Evolutionary conservation across 2,329 filamentous ascomycete genomes (phyloP), one percentile per base, ranked within the genome.

Genomic region (Neofusicoccum sp.): DNA sequence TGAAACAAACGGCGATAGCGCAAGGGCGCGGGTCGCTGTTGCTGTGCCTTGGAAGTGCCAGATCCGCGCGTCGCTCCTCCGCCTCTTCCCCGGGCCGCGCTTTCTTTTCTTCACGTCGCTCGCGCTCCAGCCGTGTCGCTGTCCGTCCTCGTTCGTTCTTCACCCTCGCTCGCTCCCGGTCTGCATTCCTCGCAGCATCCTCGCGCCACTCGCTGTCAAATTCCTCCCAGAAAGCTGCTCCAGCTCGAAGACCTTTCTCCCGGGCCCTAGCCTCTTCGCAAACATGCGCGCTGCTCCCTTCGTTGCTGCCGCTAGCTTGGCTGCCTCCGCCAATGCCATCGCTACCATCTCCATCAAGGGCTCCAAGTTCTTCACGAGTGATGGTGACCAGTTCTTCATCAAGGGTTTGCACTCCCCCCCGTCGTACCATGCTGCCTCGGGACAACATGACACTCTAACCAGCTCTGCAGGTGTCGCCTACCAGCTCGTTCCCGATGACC

Each of bases 321-420:
- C 70, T 16, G 67, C 69, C 61, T 54, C 41, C 36, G 79, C 76
- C 60, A 68, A 73, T 66, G 79, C 83, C 31, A 76, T 86, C 49
- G 77, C 82, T 36, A 82, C 82, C 59, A 83, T 88, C 64, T 78
- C 79, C n/a, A 76, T 77, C 43, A 84, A 88, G 58, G 91, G 91
- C 54, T 87, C 88, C 78, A 96, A 96, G 77, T 91, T 96, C 80
- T 96, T 96, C 79, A 87, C 86, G 66, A 85, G 84, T 69, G 85
- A 93, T 73, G 91, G 91, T 65, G 82, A 86, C 33, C 91, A 96
- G 71, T 96, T 90, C 80, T 95, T 86, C 75, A 83, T 95, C 74
- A 95, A 93, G 78, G 90, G 90, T 89, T 75, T 4, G 63, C 24
- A 16, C 36, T 34, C 58, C 2, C 34, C 33, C 36, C 58, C 8